Conservation (phyloP, 2,329 filamentous ascomycete genomes). For the Aureobasidium uvarum region DNA sequence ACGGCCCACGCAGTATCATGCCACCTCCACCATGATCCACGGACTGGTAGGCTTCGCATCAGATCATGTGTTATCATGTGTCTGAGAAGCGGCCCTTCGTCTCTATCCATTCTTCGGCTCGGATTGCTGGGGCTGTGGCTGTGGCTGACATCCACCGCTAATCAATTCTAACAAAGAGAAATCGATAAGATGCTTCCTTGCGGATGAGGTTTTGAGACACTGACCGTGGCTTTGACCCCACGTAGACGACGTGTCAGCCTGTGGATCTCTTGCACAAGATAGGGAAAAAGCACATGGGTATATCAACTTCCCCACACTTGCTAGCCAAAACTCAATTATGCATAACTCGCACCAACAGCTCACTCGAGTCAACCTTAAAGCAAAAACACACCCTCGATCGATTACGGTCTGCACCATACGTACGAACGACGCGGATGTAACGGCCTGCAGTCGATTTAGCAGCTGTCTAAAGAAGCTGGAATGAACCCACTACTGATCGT, state of each 20-base stretch:
- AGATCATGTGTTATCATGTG: not conserved
- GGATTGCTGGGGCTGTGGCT: not conserved
- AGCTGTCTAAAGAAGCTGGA: not conserved
- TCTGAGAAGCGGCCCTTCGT: not conserved
- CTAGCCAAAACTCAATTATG: conserved; percentile 4
- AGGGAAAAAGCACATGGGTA: not conserved
- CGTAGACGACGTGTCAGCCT: not conserved
- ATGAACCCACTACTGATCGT: not conserved
- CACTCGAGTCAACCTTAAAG: not conserved
- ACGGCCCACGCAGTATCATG: not conserved
- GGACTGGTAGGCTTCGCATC: not conserved
- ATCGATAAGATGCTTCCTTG: not conserved
- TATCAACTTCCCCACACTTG: conserved; percentile 2
- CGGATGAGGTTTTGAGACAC: not conserved
- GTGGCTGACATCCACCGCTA: not conserved
- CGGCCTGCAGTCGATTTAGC: not conserved
- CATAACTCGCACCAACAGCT: not conserved
- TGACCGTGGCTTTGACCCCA: not conserved
- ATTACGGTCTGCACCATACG: not conserved
- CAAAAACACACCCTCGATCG: not conserved
- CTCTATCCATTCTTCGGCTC: too few species aligned
- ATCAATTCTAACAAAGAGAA: not conserved
- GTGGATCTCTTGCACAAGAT: not conserved
- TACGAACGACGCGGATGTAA: not conserved
- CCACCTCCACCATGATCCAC: not conserved